phyloP scores from a whole-genome alignment of 78 protist species.

The Tieghemostelium lacteum region DNA sequence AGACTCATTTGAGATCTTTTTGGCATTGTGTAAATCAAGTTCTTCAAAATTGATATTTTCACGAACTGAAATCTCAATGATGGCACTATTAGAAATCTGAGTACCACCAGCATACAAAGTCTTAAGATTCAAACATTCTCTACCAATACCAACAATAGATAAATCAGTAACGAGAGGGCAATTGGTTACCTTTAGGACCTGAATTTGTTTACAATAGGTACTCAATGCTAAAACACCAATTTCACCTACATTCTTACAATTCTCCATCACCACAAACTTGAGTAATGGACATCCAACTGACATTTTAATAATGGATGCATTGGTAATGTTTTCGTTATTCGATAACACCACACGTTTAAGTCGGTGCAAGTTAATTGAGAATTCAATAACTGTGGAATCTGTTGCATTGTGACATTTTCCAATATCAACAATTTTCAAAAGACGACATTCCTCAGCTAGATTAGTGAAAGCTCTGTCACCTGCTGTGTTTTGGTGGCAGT shows the following conservation, averaged over 20 bases:
- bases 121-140: slow-evolving; percentile 41
- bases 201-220: slow-evolving; percentile 48
- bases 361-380: slow-evolving; percentile 5
- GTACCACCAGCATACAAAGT: background rate
- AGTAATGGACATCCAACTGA: slow-evolving; percentile 37
- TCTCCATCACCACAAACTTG: slow-evolving; percentile 22
- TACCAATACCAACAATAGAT: slow-evolving; percentile 55
- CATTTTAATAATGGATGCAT: slow-evolving; percentile 25
- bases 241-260: slow-evolving; percentile 16
- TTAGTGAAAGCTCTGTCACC: slow-evolving; percentile 1
- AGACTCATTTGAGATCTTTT: no score
- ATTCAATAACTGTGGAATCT: slow-evolving; percentile 30
- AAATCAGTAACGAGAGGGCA: slow-evolving; percentile 50
- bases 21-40: slow-evolving; percentile 1
- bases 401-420: slow-evolving; percentile 1
- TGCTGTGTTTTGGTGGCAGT: background rate
- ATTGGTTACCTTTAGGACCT: slow-evolving; percentile 5
- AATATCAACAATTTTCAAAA: slow-evolving; percentile 10
- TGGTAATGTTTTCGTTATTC: slow-evolving; percentile 13
- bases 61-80: slow-evolving; percentile 42
- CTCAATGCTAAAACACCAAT: slow-evolving; percentile 33
- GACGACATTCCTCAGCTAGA: slow-evolving; percentile 10
- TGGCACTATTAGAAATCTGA: slow-evolving; percentile 2
- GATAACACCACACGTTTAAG: slow-evolving; percentile 4
- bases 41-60: slow-evolving; percentile 23